Conservation (phyloP, 176 grass and related monocot genomes). For the Aegilops umbellulata region DNA sequence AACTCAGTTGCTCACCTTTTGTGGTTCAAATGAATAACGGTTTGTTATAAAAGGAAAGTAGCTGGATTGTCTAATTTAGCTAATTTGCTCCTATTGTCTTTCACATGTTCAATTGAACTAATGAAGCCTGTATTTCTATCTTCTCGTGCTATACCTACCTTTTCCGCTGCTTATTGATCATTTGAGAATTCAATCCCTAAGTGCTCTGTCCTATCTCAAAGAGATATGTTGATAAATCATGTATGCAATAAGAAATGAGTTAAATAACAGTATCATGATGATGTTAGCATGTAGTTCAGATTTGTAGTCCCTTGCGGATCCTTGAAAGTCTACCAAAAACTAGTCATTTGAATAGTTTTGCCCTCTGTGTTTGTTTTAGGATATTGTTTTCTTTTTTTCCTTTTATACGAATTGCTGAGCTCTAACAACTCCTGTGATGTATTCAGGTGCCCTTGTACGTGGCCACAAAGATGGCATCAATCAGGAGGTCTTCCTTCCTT, state of each 20-base stretch:
- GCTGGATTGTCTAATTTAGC: not conserved
- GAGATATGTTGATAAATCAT: not conserved
- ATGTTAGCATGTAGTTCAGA: not conserved
- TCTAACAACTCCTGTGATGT: not conserved
- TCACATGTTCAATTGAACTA: not conserved
- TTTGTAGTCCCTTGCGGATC: not conserved
- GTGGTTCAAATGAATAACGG: not conserved
- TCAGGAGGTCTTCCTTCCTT: constrained; percentile 73
- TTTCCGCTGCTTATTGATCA: not conserved
- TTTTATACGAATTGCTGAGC: not conserved
- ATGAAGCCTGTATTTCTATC: not conserved
- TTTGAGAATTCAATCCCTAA: not conserved
- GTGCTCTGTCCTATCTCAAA: not conserved
- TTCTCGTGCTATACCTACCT: not conserved
- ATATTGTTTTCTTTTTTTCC: not conserved
- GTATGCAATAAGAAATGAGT: not conserved
- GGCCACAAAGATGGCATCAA: constrained; percentile 90
- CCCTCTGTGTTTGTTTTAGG: not conserved
- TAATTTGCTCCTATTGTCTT: no score
- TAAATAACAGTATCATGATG: not conserved
- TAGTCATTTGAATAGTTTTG: not conserved
- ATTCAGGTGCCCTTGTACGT: constrained; percentile 78
- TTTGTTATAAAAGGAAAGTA: not conserved
- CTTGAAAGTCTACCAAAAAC: not conserved
- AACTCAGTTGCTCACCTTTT: not conserved